These are phyloP conservation scores for Ogataea degrootiae DNA, from an alignment of 805 yeast species.

Conservation along the genomic window DNA sequence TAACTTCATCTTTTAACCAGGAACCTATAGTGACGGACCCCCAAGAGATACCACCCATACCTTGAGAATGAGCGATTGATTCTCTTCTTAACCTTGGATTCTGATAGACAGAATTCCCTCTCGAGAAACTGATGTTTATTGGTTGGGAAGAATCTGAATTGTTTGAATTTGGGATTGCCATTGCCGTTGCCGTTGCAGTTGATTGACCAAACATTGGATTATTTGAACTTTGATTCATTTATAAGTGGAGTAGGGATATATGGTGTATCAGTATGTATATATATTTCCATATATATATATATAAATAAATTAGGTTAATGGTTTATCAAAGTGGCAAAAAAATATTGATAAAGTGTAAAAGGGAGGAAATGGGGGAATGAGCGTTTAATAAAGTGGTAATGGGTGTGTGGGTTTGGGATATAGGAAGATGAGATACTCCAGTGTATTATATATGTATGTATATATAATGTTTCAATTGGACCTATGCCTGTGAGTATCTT, in stretches of 20 bases:
- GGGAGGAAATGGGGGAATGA: too few species aligned
- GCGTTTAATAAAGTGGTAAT: too few species aligned
- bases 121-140: slow-evolving; percentile 34
- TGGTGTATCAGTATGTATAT: too few species aligned
- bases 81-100: slow-evolving; percentile 71
- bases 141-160: slow-evolving; percentile 29
- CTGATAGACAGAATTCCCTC: slow-evolving; percentile 35
- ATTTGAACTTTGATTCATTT: slow-evolving; percentile 1
- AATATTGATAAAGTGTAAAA: too few species aligned
- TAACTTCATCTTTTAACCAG: slow-evolving; percentile 92
- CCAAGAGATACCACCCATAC: slow-evolving; percentile 98
- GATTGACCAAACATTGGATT: slow-evolving; percentile 24
- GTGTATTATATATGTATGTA: too few species aligned
- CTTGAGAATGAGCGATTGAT: slow-evolving; percentile 91
- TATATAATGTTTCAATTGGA: too few species aligned
- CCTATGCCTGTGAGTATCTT: too few species aligned
- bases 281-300: too few species aligned
- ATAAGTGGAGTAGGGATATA: not conserved
- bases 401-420: too few species aligned
- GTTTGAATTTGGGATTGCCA: slow-evolving; percentile 27
- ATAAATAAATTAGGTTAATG: too few species aligned
- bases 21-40: slow-evolving; percentile 93
- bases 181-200: slow-evolving; percentile 16
- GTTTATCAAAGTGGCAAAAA: too few species aligned
- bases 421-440: too few species aligned